phyloP scores from a whole-genome alignment of 768 basidiomycete genomes.

The Calocybe gangraenosa region DNA sequence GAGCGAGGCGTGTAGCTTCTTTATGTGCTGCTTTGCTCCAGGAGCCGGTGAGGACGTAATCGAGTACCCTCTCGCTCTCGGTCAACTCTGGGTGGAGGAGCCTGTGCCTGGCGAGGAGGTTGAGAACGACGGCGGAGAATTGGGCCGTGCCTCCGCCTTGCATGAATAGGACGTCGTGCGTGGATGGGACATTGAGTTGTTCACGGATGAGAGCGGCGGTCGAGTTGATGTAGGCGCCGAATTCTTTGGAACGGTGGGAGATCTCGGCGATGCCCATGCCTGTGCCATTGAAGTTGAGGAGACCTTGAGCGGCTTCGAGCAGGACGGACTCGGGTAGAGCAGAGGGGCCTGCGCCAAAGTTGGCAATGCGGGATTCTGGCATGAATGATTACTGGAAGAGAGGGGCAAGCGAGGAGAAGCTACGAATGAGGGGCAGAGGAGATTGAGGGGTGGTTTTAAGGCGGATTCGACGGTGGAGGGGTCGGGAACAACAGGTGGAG shows the following conservation, averaged over 20 bases:
- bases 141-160: slow-evolving; percentile 93
- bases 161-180: slow-evolving; percentile 85
- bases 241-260: slow-evolving; percentile 92
- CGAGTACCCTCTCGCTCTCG: slow-evolving; percentile 57
- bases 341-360: slow-evolving; percentile 95
- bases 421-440: neutral
- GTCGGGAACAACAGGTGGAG: slow-evolving; percentile 8
- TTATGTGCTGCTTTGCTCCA: slow-evolving; percentile 87
- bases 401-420: neutral
- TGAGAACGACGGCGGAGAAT: slow-evolving; percentile 89
- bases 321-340: slow-evolving; percentile 86
- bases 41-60: slow-evolving; percentile 90
- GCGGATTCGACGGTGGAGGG: slow-evolving; percentile 6
- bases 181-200: slow-evolving; percentile 77
- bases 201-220: slow-evolving; percentile 65
- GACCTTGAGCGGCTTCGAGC: slow-evolving; percentile 72
- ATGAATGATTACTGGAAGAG: slow-evolving; percentile 19
- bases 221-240: slow-evolving; percentile 60
- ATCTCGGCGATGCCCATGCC: slow-evolving; percentile 97
- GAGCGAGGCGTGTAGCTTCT: slow-evolving; percentile 73
- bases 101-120: slow-evolving; percentile 85
- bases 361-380: slow-evolving; percentile 57
- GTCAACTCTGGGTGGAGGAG: slow-evolving; percentile 60
- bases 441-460: neutral
- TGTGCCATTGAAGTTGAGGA: slow-evolving; percentile 87